Base-by-base conservation (phyloP, 768 basidiomycete species). In the Tricholoma sp. region DNA sequence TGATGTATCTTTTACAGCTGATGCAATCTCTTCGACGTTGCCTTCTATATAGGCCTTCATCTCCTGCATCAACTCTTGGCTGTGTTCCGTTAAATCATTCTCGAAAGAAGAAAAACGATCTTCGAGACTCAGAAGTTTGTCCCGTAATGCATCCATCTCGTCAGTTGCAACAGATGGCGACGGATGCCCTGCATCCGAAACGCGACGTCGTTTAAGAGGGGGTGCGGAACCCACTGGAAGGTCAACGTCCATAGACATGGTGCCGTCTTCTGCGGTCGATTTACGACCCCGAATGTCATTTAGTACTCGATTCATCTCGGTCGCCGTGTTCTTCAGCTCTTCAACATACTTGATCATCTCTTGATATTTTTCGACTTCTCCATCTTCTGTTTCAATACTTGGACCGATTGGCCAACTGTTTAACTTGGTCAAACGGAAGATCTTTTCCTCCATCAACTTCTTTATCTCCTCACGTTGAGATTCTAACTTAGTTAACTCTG, bases 171-270 rank as follows among this genome's bases (percentile, higher is more conserved):
- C 57, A 12, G 51, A 43, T 49, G 39, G 19, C 7, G 49, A 41
- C 22, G 52, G 29, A 24, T 56, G 43, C 4, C 47, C 60, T 24
- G 45, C 27, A 14, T 63, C 57, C 9, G 63, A 63, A 12, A 64
- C n/a, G 41, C 71, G 71, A 7, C 71, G 68, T 9, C 70, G 67
- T 50, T 73, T 72, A 34, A 64, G 56, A 5, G 69, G 70, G 11
- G 68, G 60, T 5, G 52, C 56, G n/a, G 46, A 54, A 22, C 35
- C 59, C 31, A 49, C 24, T 6, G 52, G 57, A 8, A 55, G 22
- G 34, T 67, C 66, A 27, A 60, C 53, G 18, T 64, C 57, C 49
- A 55, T 61, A 24, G 58, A 19, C 9, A 58, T 43, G 18, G 53
- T 46, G n/a, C 56, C 41, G 22, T 29, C 41, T 5, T 29, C 34